Base-by-base conservation (phyloP, 148 eudicot species). In the Spergularia bocconei region DNA sequence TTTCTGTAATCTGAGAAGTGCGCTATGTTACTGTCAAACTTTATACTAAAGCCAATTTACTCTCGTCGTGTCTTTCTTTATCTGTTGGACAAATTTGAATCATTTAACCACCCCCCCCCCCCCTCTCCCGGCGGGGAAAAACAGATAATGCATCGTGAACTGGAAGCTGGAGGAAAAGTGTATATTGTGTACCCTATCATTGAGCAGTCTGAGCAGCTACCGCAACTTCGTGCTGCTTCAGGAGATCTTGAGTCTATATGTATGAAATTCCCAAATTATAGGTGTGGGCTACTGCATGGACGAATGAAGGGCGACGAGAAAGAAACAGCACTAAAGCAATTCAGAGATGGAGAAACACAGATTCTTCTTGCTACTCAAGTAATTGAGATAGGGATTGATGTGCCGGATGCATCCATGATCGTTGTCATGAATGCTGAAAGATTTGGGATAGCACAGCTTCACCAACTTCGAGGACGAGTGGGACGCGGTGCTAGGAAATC, bases 341-440 rank as follows among this genome's bases (percentile, higher is more conserved):
- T 95, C 78, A 86, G 96, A 75, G 79, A 84, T 12, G 97, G 99
- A 60, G 92, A 89, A 77, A 88, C 90, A 21, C 87, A 82, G 52
- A 88, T 95, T 74, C 86, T 95, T 62, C 91, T 95, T 74, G 82
- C 99, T 41, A 95, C 99, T 57, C 92, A 85, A 82, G 94, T 95
- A 23, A 92, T 95, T 69, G 99, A 95, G 82, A 85, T 88, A 13
- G 99, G 99, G 11, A 91, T 95, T 69, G 99, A 95, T 71, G 88
- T 95, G 25, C 96, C 99, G 14, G 99, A 95, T 83, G 99, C 99
- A 72, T 92, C 99, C 55, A 88, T 92, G 97, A 95, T 95, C 96
- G 92, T 95, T 73, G 99, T 95, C 20, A 88, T 89, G 93, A 95
- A 95, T 80, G 91, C 97, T 21, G 99, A 95, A 79, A 90, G 99